Percentiles rank a stretch among this genome's conserved stretches.
Conservation (phyloP, 2,329 filamentous ascomycete genomes). For the Neobulgaria alba region DNA sequence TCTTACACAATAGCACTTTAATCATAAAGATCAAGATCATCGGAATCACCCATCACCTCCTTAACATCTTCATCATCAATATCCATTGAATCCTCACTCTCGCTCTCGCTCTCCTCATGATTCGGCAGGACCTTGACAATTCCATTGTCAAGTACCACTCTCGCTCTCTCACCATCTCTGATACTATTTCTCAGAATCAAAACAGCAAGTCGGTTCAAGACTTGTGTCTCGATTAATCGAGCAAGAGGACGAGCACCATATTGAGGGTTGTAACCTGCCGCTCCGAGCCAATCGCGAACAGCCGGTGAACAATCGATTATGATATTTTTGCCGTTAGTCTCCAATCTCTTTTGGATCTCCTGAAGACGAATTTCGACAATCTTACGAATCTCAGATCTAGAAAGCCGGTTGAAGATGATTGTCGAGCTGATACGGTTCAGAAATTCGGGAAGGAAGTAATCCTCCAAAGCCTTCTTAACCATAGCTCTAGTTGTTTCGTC, state of each 20-base stretch:
- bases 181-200: slow-evolving; percentile 81
- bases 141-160: slow-evolving; percentile 69
- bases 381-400: slow-evolving; percentile 78
- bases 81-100: slow-evolving; percentile 61
- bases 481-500: slow-evolving; percentile 79
- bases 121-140: slow-evolving; percentile 78
- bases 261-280: slow-evolving; percentile 85
- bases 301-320: slow-evolving; percentile 72
- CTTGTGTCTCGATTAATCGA: slow-evolving; percentile 91
- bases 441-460: slow-evolving; percentile 98
- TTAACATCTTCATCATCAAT: slow-evolving; percentile 46
- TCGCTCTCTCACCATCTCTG: slow-evolving; percentile 74
- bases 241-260: slow-evolving; percentile 88
- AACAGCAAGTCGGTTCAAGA: slow-evolving; percentile 86
- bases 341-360: slow-evolving; percentile 90
- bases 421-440: slow-evolving; percentile 94
- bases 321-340: slow-evolving; percentile 77
- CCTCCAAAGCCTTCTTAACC: slow-evolving; percentile 82
- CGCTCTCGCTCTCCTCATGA: slow-evolving; percentile 65
- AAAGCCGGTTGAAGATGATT: slow-evolving; percentile 98
- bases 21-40: slow-evolving; percentile 48
- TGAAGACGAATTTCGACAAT: slow-evolving; percentile 85
- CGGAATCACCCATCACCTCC: slow-evolving; percentile 50
- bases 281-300: slow-evolving; percentile 88
- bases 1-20: slow-evolving; percentile 13